These are phyloP conservation scores for Vigna angularis DNA, from an alignment of 306 rosid species.

Conservation along the genomic window DNA sequence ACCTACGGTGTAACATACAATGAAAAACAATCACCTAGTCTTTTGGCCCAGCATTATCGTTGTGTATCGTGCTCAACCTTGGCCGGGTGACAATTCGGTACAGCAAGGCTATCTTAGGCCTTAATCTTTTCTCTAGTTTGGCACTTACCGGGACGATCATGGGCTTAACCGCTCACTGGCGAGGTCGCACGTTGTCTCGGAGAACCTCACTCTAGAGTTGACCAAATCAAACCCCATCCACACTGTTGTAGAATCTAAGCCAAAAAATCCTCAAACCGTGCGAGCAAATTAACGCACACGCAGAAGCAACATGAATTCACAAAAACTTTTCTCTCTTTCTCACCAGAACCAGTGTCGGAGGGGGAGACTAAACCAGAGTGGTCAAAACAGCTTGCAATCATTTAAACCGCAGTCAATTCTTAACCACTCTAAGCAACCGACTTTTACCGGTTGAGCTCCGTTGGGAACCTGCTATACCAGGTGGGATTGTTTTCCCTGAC, in stretches of 20 bases:
- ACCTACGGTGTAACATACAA: too few relatives aligned
- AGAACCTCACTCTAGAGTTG: too few relatives aligned
- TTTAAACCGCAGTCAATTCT: constrained; percentile 70
- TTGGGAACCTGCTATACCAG: constrained; percentile 46
- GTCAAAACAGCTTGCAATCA: constrained; percentile 61
- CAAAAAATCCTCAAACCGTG: constrained; percentile 29
- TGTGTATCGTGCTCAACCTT: too few relatives aligned
- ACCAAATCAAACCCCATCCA: too few relatives aligned
- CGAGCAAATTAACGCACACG: neutral
- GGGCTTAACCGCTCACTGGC: too few relatives aligned
- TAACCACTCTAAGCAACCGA: constrained; percentile 52
- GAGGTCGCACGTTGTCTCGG: too few relatives aligned
- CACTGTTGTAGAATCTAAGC: neutral
- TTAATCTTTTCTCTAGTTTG: too few relatives aligned
- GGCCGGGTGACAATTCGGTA: too few relatives aligned
- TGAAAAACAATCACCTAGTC: too few relatives aligned
- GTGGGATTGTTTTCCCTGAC: constrained; percentile 25
- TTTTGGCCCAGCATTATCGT: too few relatives aligned
- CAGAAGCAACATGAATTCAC: constrained; percentile 42
- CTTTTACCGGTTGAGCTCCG: constrained; percentile 39
- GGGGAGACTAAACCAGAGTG: constrained; percentile 57
- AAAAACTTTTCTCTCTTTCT: constrained; percentile 14
- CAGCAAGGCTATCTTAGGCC: too few relatives aligned
- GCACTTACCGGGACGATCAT: too few relatives aligned
- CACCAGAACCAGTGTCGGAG: constrained; percentile 53